These are phyloP conservation scores for Myxozyma mucilagina DNA, from an alignment of 805 yeast species.

Conservation along the genomic window DNA sequence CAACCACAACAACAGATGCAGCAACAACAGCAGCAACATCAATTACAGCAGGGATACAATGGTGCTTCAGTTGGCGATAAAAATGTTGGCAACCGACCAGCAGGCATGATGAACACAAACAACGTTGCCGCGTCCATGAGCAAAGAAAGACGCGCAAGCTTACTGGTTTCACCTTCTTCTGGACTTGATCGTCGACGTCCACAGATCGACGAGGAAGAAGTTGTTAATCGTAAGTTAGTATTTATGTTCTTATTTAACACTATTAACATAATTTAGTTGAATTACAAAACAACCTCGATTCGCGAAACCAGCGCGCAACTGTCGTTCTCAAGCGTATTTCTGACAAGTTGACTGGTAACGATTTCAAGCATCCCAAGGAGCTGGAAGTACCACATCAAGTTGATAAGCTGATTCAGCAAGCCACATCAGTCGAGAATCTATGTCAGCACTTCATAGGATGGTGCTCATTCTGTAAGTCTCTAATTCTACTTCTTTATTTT, in stretches of 20 bases:
- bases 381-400: constrained; percentile 87
- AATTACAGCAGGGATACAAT: not conserved
- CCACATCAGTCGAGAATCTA: constrained; percentile 91
- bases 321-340: constrained; percentile 86
- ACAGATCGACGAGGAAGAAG: constrained; percentile 70
- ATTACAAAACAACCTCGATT: constrained; percentile 65
- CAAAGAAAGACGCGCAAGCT: constrained; percentile 40
- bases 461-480: constrained; percentile 82
- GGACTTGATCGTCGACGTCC: constrained; percentile 32
- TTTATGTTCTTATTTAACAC: not conserved
- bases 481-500: not conserved
- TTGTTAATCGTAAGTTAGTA: constrained; percentile 45
- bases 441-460: constrained; percentile 98
- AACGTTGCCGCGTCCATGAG: constrained; percentile 43
- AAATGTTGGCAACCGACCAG: not conserved
- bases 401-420: constrained; percentile 89
- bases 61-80: not conserved
- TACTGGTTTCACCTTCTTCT: constrained; percentile 11
- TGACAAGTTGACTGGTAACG: constrained; percentile 91
- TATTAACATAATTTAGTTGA: constrained; percentile 41
- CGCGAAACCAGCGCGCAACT: constrained; percentile 86
- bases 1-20: not conserved
- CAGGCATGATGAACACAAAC: constrained; percentile 5
- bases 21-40: not conserved
- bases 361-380: constrained; percentile 69